Conservation (phyloP, 2,329 filamentous ascomycete genomes). For the Epichloe sp. region DNA sequence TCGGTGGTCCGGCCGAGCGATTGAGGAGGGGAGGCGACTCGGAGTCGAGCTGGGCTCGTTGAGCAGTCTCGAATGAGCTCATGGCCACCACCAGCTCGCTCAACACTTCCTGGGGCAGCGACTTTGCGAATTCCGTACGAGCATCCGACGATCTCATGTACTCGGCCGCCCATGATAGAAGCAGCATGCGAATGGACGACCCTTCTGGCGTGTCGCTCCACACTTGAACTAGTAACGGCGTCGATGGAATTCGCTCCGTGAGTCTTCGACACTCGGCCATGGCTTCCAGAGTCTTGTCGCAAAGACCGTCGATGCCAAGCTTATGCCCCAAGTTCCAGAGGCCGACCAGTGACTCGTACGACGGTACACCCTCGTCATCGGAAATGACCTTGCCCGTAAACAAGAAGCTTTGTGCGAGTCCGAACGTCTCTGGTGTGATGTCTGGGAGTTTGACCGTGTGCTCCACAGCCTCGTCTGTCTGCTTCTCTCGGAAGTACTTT, state of each 20-base stretch:
- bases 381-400: constrained; percentile 37
- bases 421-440: constrained; percentile 36
- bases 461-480: constrained; percentile 29
- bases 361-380: constrained; percentile 28
- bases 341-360: constrained; percentile 40
- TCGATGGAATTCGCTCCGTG: constrained; percentile 43
- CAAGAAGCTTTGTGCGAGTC: constrained; percentile 40
- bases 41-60: constrained; percentile 11
- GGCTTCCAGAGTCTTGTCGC: constrained; percentile 40
- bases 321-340: constrained; percentile 44
- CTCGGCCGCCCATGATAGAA: constrained; percentile 49
- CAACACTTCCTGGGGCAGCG: constrained; percentile 47
- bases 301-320: constrained; percentile 40
- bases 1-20: constrained; percentile 12
- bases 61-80: constrained; percentile 37
- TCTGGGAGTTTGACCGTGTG: constrained; percentile 37
- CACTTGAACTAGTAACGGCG: constrained; percentile 44
- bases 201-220: constrained; percentile 50
- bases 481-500: constrained; percentile 26
- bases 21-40: constrained; percentile 5
- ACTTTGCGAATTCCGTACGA: constrained; percentile 44
- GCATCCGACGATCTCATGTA: constrained; percentile 46
- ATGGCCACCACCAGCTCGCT: constrained; percentile 50
- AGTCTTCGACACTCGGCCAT: constrained; percentile 43
- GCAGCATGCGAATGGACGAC: constrained; percentile 43